These are phyloP conservation scores for Boletus sp. DNA, from an alignment of 1,284 basidiomycete species.

Conservation along the genomic window DNA sequence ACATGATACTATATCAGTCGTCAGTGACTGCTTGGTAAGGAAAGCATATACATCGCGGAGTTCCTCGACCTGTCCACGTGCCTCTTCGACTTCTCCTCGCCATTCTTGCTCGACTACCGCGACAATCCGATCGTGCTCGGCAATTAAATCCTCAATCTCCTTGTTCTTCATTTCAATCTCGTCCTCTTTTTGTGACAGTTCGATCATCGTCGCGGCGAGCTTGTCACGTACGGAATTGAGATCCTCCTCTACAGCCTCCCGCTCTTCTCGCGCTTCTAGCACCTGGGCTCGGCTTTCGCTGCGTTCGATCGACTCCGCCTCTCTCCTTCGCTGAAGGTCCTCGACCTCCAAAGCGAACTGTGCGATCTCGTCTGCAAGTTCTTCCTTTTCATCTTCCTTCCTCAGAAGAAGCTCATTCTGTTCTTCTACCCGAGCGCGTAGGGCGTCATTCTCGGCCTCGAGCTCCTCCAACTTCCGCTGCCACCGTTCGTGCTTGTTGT, in stretches of 20 bases:
- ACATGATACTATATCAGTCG: conserved; percentile 7
- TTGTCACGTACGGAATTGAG: conserved; percentile 70
- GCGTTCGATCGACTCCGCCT: conserved; percentile 61
- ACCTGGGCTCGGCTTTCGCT: conserved; percentile 68
- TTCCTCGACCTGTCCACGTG: conserved; percentile 65
- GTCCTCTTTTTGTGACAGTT: conserved; percentile 78
- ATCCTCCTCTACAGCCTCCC: conserved; percentile 70
- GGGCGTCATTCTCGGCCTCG: conserved; percentile 61
- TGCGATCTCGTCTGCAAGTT: conserved; percentile 61
- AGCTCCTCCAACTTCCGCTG: conserved; percentile 52
- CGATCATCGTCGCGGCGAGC: conserved; percentile 73
- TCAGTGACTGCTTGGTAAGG: neutral
- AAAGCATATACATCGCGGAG: conserved; percentile 60
- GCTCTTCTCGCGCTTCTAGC: conserved; percentile 63
- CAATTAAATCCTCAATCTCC: conserved; percentile 67
- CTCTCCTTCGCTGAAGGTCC: conserved; percentile 55
- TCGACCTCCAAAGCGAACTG: conserved; percentile 65
- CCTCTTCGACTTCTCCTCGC: conserved; percentile 74
- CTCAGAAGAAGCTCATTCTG: conserved; percentile 53
- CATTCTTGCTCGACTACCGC: conserved; percentile 71
- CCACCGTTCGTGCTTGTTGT: conserved; percentile 38
- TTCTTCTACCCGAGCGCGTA: conserved; percentile 56
- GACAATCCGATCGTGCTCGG: conserved; percentile 65
- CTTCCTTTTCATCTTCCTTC: conserved; percentile 68
- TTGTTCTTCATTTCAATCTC: conserved; percentile 71